These are phyloP conservation scores for Daedalea quercina DNA, from an alignment of 768 basidiomycete genomes.

Conservation along the genomic window DNA sequence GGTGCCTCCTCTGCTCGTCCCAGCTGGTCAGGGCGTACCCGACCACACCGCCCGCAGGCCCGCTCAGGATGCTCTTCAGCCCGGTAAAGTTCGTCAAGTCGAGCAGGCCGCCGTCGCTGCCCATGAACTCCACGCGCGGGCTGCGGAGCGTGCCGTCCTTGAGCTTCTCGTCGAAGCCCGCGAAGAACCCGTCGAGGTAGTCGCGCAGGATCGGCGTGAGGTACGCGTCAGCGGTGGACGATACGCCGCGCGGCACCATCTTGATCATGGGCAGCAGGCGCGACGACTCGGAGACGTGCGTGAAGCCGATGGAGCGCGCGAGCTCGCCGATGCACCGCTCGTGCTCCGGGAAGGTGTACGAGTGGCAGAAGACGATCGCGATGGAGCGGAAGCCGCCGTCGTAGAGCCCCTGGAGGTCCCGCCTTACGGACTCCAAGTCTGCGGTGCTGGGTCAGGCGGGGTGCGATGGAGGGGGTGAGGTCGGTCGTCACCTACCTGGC, in stretches of 20 bases:
- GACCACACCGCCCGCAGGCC: slow-evolving; percentile 94
- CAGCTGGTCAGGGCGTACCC: slow-evolving; percentile 92
- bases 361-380: slow-evolving; percentile 87
- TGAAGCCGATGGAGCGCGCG: slow-evolving; percentile 80
- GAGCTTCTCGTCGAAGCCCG: slow-evolving; percentile 75
- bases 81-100: slow-evolving; percentile 85
- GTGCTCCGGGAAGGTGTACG: slow-evolving; percentile 87
- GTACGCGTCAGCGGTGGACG: slow-evolving; percentile 92
- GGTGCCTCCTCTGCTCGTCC: slow-evolving; percentile 61
- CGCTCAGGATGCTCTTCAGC: slow-evolving; percentile 87
- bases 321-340: slow-evolving; percentile 66
- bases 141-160: slow-evolving; percentile 50
- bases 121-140: slow-evolving; percentile 91
- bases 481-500: slow-evolving; percentile 42
- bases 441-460: background rate
- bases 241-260: slow-evolving; percentile 88
- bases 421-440: slow-evolving; percentile 49
- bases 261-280: slow-evolving; percentile 92
- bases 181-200: slow-evolving; percentile 89
- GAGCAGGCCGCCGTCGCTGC: slow-evolving; percentile 82
- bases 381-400: slow-evolving; percentile 81
- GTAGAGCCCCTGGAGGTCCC: slow-evolving; percentile 65
- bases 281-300: slow-evolving; percentile 83
- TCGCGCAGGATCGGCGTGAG: slow-evolving; percentile 81
- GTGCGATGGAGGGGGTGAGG: background rate